Evolutionary conservation across 2,329 filamentous ascomycete genomes (phyloP).

Genomic region (Ilyonectria sp.): DNA sequence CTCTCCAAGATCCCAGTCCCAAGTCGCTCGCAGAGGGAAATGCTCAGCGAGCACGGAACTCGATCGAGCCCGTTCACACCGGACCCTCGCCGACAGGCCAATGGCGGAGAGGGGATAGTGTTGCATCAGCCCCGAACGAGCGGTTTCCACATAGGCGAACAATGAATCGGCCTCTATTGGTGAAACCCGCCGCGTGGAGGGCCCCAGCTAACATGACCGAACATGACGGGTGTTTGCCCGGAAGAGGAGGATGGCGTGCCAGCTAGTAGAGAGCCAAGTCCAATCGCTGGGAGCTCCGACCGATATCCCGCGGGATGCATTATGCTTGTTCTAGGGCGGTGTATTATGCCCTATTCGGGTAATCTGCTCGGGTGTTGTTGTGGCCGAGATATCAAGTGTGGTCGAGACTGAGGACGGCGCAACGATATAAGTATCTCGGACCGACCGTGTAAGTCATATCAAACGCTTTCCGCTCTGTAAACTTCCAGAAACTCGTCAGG

Average conservation of each 20-base stretch:
- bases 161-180: slow-evolving; percentile 24
- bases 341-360: not conserved
- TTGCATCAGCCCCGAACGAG: slow-evolving; percentile 8
- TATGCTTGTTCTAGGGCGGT: slow-evolving; percentile 20
- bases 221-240: slow-evolving; percentile 30
- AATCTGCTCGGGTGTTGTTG: not conserved
- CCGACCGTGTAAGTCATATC: not conserved
- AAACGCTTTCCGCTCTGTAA: not conserved
- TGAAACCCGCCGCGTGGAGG: slow-evolving; percentile 1
- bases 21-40: slow-evolving; percentile 2
- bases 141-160: not conserved
- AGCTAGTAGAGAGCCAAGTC: slow-evolving; percentile 16
- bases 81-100: slow-evolving; percentile 25
- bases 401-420: not conserved
- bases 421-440: not conserved
- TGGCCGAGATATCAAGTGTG: not conserved
- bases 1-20: slow-evolving; percentile 7
- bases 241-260: slow-evolving; percentile 43
- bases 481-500: not conserved
- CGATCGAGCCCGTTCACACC: slow-evolving; percentile 25
- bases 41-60: slow-evolving; percentile 18
- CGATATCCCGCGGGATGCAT: slow-evolving; percentile 33
- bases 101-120: slow-evolving; percentile 37
- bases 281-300: slow-evolving; percentile 43
- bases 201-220: slow-evolving; percentile 26